Evolutionary conservation across 257 asterid species (phyloP), one percentile per base, ranked within the genome.

Genomic region (Gentiana macrophylla): DNA sequence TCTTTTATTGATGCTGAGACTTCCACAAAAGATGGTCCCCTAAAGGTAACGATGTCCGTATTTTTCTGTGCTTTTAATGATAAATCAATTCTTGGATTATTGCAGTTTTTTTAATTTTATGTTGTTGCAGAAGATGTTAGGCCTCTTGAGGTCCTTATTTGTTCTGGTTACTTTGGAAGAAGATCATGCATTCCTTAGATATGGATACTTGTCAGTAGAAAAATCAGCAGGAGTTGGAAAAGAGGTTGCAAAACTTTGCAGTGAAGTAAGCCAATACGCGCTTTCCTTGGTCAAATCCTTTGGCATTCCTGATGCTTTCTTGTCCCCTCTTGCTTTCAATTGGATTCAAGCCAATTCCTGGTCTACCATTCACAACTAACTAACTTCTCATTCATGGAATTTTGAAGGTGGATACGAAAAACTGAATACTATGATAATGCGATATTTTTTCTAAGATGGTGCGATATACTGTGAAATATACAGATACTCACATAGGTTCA

Each of bases 221-320:
- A 77, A 80, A 50, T 94, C 95, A 37, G 84, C 85, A 3, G 63
- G 67, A 1, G 92, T 85, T 72, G 81, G 97, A 68, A 77, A 72
- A 60, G 97, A 91, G 76, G 74, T 87, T 8, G 75, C 78, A 32
- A 81, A 71, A 32, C 90, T 87, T 4, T 87, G 98, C 75, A 60
- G 77, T 32, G 95, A 81, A 71, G 77, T 88, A 35, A 79, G 97
- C 50, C 94, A 94, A 6, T 88, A 91, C 49, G 94, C 94, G 3
- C 98, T 91, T 55, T 67, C 87, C 24, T 65, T 83, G 73, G 93
- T 91, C 57, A 63, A 54, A 65, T 81, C 95, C 32, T 80, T 92
- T 2, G 95, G 98, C 37, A 85, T 92, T 61, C 95, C 97, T 32
- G 97, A 87, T 72, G 94, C 95, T 68, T 88, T 92, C 72, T 76